phyloP scores from a whole-genome alignment of 345 rosid genomes.

The Brassica nigra region DNA sequence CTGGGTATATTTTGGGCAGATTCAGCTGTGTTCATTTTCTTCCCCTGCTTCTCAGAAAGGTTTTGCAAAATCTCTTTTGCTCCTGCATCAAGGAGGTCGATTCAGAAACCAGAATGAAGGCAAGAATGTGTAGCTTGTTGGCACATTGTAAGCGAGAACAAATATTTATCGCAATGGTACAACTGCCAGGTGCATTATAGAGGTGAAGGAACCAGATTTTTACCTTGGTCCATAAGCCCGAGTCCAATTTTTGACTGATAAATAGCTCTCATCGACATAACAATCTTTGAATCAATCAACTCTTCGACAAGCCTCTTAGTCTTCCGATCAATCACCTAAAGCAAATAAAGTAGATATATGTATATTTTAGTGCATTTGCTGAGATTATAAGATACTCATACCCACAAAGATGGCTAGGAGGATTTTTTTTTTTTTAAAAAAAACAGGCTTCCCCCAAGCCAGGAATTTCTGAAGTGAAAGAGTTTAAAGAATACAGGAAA shows the following conservation, averaged over 20 bases:
- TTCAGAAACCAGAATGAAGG: conserved; percentile 28
- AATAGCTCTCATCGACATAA: conserved; percentile 92
- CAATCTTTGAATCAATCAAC: conserved; percentile 83
- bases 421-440: background rate
- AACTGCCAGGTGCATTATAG: background rate
- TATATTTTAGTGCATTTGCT: background rate
- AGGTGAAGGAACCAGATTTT: background rate
- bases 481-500: background rate
- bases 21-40: conserved; percentile 79
- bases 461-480: background rate
- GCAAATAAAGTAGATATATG: conserved; percentile 28
- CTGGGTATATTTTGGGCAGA: conserved; percentile 81
- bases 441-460: conserved; percentile 1
- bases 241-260: conserved; percentile 95
- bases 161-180: background rate
- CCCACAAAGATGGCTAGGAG: conserved; percentile 3
- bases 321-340: conserved; percentile 83
- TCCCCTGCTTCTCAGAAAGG: conserved; percentile 89
- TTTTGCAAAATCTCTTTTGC: conserved; percentile 78
- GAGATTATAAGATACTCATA: background rate
- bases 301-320: conserved; percentile 93
- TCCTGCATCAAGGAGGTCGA: conserved; percentile 53
- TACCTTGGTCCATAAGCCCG: conserved; percentile 84
- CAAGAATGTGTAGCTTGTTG: conserved; percentile 17
- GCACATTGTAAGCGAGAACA: background rate